These are phyloP conservation scores for Musa balbisiana DNA, from an alignment of 202 grass and related monocot genomes.

Conservation along the genomic window DNA sequence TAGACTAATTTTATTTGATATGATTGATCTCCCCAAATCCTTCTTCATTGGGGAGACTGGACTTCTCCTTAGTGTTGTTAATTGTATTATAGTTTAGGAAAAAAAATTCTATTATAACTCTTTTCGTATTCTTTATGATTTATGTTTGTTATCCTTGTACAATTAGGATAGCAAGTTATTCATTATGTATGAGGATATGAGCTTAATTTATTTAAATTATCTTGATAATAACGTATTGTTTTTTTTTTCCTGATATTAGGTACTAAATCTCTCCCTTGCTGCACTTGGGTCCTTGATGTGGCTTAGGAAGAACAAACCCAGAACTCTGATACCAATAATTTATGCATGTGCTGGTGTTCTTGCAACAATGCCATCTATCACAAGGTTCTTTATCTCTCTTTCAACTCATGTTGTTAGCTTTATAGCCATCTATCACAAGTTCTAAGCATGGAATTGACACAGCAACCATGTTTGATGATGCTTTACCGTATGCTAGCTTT, in stretches of 20 bases:
- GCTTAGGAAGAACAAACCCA: slow-evolving; percentile 98
- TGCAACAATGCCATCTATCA: slow-evolving; percentile 95
- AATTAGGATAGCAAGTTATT: too few species aligned
- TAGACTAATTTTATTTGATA: too few species aligned
- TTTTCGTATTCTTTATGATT: too few species aligned
- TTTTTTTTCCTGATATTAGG: slow-evolving; percentile 34
- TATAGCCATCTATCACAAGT: not conserved
- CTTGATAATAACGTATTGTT: not conserved
- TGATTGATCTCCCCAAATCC: too few species aligned
- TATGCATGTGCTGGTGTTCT: slow-evolving; percentile 92
- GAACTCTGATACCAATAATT: slow-evolving; percentile 78
- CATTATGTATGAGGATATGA: not conserved
- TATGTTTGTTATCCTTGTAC: too few species aligned
- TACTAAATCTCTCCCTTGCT: slow-evolving; percentile 84
- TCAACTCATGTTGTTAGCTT: not conserved
- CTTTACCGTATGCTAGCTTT: too few species aligned
- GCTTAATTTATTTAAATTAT: not conserved
- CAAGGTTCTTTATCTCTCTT: slow-evolving; percentile 44
- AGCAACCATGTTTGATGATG: too few species aligned
- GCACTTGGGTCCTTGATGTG: slow-evolving; percentile 94
- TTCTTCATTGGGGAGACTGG: too few species aligned
- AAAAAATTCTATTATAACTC: too few species aligned
- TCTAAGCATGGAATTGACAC: too few species aligned
- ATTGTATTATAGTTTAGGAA: too few species aligned
- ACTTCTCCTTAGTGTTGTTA: too few species aligned